These are phyloP conservation scores for Berkeleyomyces rouxiae DNA, from an alignment of 2,329 filamentous ascomycete species.

Conservation along the genomic window DNA sequence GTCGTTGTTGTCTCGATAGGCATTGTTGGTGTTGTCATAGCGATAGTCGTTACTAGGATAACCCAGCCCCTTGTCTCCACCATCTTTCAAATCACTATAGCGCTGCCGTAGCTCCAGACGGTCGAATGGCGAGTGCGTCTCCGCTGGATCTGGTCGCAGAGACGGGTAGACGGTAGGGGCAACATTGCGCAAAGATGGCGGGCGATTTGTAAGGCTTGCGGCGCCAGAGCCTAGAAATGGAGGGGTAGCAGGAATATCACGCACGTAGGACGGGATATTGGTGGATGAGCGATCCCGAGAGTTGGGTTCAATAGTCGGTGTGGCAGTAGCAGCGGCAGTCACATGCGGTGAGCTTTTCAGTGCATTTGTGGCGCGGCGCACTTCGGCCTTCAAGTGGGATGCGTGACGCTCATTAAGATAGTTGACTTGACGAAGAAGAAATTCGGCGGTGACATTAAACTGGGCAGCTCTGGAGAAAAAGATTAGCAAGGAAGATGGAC, in stretches of 20 bases:
- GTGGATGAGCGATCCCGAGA: conserved; percentile 22
- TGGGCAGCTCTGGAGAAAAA: conserved; percentile 39
- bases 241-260: neutral
- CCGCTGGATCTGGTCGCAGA: neutral
- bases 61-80: too few species aligned
- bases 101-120: neutral
- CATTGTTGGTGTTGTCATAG: neutral
- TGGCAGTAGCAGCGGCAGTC: conserved; percentile 41
- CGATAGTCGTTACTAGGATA: neutral
- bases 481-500: neutral
- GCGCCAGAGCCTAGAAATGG: neutral
- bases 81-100: neutral
- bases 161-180: neutral
- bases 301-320: conserved; percentile 26
- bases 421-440: conserved; percentile 81
- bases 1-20: neutral
- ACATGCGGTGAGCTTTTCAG: conserved; percentile 35
- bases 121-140: neutral
- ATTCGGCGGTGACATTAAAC: conserved; percentile 74
- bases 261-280: conserved; percentile 16
- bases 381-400: conserved; percentile 76
- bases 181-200: neutral
- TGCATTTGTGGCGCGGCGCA: conserved; percentile 54
- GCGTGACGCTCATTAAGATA: conserved; percentile 87
- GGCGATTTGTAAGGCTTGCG: neutral